phyloP scores from a whole-genome alignment of 2,329 filamentous ascomycete genomes.

The Fusarium drepaniforme region DNA sequence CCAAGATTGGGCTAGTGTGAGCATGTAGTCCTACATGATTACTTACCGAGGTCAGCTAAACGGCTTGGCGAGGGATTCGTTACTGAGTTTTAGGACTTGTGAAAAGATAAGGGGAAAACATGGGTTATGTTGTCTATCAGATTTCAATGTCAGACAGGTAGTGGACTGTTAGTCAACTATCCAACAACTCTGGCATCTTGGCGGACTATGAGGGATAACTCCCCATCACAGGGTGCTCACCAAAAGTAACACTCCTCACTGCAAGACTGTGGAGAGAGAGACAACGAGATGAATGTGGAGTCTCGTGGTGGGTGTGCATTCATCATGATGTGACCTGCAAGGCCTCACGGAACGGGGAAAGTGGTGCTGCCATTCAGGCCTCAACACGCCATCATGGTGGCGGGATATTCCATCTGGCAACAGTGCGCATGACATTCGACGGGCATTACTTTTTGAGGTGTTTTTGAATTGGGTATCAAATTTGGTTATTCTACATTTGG shows the following conservation, averaged over 20 bases:
- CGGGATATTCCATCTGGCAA: background rate
- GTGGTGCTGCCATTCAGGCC: background rate
- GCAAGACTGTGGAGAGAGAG: background rate
- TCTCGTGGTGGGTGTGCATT: background rate
- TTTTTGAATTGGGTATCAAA: constrained; percentile 18
- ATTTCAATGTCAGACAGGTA: background rate
- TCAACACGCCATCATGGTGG: constrained; percentile 4
- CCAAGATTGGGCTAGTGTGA: background rate
- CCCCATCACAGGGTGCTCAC: background rate
- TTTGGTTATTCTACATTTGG: constrained; percentile 19
- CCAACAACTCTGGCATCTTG: background rate
- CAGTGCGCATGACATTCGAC: background rate
- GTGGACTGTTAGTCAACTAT: background rate
- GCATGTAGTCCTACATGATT: background rate
- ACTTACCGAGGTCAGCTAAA: background rate
- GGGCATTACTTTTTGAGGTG: background rate
- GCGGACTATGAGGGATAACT: background rate
- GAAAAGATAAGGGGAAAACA: background rate
- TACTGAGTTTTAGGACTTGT: background rate
- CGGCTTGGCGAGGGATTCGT: background rate
- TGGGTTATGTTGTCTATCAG: background rate
- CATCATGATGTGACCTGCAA: constrained; percentile 14
- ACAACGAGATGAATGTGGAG: constrained; percentile 2
- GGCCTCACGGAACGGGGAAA: constrained; percentile 5
- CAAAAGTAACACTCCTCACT: background rate